Evolutionary conservation across 495 filamentous ascomycete genomes (phyloP), one percentile per base, ranked within the genome.

Genomic region (Clavariopsis aquatica): DNA sequence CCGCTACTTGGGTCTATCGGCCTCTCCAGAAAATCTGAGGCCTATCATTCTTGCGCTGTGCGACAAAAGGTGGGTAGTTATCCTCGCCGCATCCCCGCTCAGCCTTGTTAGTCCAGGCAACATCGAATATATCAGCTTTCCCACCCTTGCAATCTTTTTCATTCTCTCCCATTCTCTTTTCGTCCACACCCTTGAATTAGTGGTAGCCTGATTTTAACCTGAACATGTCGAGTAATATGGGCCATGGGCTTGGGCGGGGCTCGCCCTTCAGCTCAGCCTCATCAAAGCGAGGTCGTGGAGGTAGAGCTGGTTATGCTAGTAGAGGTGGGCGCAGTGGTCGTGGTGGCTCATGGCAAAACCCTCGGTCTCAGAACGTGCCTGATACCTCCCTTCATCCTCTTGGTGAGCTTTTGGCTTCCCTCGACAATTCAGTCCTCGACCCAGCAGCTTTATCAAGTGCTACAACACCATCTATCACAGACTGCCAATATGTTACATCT

Each of bases 401-500:
- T n/a, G 65, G 65, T 6, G 23, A 56, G 15, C 53, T 64, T 22
- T 13, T 56, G 34, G 20, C 2, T 2, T 43, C 49, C 17, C 9
- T 49, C 22, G 13, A 51, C 53, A 15, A 22, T 57, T 22, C 49
- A 23, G 17, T 53, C 31, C 8, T 24, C 43, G 9, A 51, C 34
- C 6, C 6, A 29, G 13, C 23, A n/a, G n/a, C n/a, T n/a, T n/a
- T n/a, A n/a, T n/a, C n/a, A n/a, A n/a, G n/a, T n/a, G n/a, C n/a
- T n/a, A n/a, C n/a, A n/a, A n/a, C n/a, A n/a, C n/a, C n/a, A n/a
- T n/a, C 8, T 12, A 77, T 76, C 34, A 57, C 41, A 5, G 57
- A 73, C 45, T 74, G 70, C 68, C 49, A 72, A 64, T 74, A 78
- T 67, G 65, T 83, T 22, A 78, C 81, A 12, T 85, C 83, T 10